phyloP scores from a whole-genome alignment of 2,329 filamentous ascomycete species.

The Aspergillus luchuensis region DNA sequence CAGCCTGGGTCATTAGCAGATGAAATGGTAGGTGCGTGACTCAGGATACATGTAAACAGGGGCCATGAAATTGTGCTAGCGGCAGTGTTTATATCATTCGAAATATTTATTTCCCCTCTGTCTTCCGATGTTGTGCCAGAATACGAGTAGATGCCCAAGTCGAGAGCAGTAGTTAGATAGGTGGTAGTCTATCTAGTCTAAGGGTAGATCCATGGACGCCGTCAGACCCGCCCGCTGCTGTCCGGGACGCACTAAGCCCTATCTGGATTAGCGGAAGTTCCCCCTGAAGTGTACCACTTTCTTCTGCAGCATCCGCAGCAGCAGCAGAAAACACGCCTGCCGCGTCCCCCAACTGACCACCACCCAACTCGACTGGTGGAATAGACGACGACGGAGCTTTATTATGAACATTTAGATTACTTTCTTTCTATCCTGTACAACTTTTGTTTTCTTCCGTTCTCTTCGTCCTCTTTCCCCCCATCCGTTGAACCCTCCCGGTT shows the following conservation, averaged over 20 bases:
- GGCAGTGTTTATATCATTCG: no score
- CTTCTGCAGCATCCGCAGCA: background rate
- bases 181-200: background rate
- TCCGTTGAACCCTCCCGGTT: slow-evolving; percentile 1
- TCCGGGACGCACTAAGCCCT: background rate
- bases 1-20: background rate
- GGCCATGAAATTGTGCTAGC: no score
- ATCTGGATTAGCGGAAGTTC: background rate
- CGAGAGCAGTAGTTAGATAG: background rate
- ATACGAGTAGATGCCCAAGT: background rate
- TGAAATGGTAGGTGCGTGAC: background rate
- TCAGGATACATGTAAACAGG: background rate
- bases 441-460: background rate
- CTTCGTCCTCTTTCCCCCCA: background rate
- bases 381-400: background rate
- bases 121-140: no score
- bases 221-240: background rate
- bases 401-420: background rate
- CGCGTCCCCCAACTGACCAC: background rate
- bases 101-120: no score
- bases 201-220: background rate
- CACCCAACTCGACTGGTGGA: background rate
- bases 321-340: background rate
- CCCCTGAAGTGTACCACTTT: slow-evolving; percentile 1
- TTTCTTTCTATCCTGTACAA: background rate